Base-by-base conservation (phyloP, 352 stramenopile species). In the Phytophthora pisi region DNA sequence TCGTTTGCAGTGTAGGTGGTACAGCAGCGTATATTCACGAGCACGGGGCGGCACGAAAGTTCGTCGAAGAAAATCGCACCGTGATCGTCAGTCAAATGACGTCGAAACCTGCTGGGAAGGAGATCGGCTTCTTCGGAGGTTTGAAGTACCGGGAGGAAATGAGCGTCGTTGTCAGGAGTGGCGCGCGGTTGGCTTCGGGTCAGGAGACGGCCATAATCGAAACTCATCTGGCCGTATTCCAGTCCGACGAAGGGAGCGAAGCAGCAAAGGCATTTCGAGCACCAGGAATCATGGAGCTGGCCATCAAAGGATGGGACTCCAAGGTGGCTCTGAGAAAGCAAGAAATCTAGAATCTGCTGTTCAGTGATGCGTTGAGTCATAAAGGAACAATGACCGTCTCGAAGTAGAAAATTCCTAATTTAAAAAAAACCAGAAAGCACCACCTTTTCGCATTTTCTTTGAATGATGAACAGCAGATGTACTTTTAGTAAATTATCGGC, bases 171-270 rank as follows among this genome's bases (percentile, higher is more conserved):
- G 31, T 57, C 15, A 57, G n/a, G 31, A 6, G 30, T 13, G 51
- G 18, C 16, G 36, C 9, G 6, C 28, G 16, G 0, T 47, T 46
- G 51, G 31, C 51, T n/a, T 57, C 31, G 9, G 31, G 51, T 36
- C 31, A 31, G 51, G 51, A 57, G 11, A 57, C 31, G 16, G 8
- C 51, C 10, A 57, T 57, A n/a, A 57, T 57, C 31, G 51, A 57
- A 46, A 45, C 16, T 45, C n/a, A 24, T 28, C 20, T 38, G 7
- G 43, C 31, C 10, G 26, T 57, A 30, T 15, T 18, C 13, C 18
- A n/a, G 16, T 51, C 23, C 20, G 23, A 51, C 20, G 20, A 31
- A 31, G 46, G 20, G 3, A 34, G 4, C 4, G 11, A 31, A n/a
- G 23, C 9, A 9, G 46, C 46, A 0, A 51, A n/a, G 16, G 46